A percentile compares a stretch with the other conserved stretches of the same genome.
Conservation (phyloP, 352 stramenopile genomes). For the Phytophthora pinifolia region DNA sequence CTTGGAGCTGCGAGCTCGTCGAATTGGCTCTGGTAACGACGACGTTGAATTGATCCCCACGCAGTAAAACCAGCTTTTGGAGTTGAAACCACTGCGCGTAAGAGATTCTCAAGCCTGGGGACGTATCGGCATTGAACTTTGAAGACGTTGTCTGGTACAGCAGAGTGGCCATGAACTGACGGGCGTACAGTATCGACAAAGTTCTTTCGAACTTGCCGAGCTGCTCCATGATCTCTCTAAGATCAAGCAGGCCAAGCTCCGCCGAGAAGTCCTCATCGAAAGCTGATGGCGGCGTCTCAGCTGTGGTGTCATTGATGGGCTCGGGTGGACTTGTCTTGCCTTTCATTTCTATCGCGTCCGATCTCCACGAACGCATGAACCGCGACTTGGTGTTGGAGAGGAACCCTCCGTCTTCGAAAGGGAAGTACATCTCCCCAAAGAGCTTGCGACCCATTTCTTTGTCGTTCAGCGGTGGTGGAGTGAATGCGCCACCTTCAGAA, state of each 20-base stretch:
- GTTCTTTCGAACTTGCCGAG: slow-evolving; percentile 29
- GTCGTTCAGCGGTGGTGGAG: slow-evolving; percentile 45
- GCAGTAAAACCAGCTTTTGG: slow-evolving; percentile 52
- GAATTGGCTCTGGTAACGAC: not conserved
- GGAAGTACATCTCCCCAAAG: slow-evolving; percentile 88
- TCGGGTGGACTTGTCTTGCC: not conserved
- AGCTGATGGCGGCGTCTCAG: not conserved
- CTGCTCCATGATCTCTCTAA: slow-evolving; percentile 17
- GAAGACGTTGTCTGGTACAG: slow-evolving; percentile 17
- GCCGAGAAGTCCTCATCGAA: slow-evolving; percentile 29
- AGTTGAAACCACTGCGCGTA: slow-evolving; percentile 40
- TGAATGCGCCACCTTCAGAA: not conserved
- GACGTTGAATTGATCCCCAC: slow-evolving; percentile 48
- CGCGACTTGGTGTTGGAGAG: slow-evolving; percentile 46
- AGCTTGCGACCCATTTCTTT: slow-evolving; percentile 84
- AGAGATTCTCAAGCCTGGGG: slow-evolving; percentile 6
- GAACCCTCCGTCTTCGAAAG: slow-evolving; percentile 79
- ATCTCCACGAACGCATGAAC: slow-evolving; percentile 38
- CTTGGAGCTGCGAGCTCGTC: slow-evolving; percentile 1
- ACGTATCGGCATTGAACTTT: not conserved
- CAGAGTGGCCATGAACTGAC: slow-evolving; percentile 21
- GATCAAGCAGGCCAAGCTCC: slow-evolving; percentile 24
- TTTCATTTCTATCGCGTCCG: slow-evolving; percentile 35
- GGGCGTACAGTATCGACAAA: slow-evolving; percentile 38
- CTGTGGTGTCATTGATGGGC: not conserved